Evolutionary conservation across 805 yeast genomes (phyloP), one percentile per base, ranked within the genome.

Genomic region (Kregervanrija pseudodelftensis): DNA sequence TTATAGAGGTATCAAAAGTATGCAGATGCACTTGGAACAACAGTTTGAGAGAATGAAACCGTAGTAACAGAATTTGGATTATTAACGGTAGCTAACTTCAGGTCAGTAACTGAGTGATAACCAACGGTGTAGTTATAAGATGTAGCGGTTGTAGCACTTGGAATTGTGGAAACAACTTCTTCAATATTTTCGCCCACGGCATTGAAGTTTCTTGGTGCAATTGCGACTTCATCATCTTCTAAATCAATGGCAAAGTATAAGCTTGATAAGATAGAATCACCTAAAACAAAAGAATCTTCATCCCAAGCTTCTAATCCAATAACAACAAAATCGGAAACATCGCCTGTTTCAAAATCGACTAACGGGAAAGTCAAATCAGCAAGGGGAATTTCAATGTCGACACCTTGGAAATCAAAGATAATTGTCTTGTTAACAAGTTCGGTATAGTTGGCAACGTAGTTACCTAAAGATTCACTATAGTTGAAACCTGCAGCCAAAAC

Each of bases 211-310:
- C 46, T 43, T 15, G 12, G 42, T 4, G 17, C 38, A 37, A 60
- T 61, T 1, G 70, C 70, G 16, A 76, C 56, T 37, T 65, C 64
- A 22, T 63, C 52, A 35, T 66, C 64, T 15, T 77, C 79, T 41
- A 78, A 54, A 57, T 79, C 82, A 45, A 68, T 79, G 34, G 77
- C 79, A 12, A 72, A 66, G 50, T 78, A 79, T 1, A 76, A 74
- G 28, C 70, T 59, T 48, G 74, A 66, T 44, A 80, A 54, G 58
- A 80, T 73, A 5, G 72, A 63, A 56, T 77, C 82, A 42, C 85
- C 85, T 11, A 77, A 57, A 14, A 71, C 64, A 45, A 67, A 61
- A 3, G 63, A 48, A 33, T 65, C 66, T 45, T 61, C 65, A 35
- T 64, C 64, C 11, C 48, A 51, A n/a, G 56, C 51, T 17, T 64